A percentile compares a stretch with the other conserved stretches of the same genome.
These are phyloP conservation scores for Linnemannia hyalina DNA, from an alignment of 192 early-diverging fungal species.

Conservation along the genomic window DNA sequence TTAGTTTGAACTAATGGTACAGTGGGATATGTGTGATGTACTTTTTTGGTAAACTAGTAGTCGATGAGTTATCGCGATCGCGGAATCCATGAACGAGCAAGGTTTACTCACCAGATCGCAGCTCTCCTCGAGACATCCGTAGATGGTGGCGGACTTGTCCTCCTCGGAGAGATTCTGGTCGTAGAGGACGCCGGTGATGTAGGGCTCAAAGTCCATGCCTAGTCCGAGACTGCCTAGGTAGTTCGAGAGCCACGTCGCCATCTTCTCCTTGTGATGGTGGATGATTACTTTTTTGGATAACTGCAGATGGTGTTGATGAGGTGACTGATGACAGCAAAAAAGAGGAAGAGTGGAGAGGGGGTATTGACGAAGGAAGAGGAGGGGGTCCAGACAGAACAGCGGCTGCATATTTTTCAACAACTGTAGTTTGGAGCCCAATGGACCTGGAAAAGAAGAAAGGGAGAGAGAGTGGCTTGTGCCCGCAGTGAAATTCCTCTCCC, in stretches of 20 bases:
- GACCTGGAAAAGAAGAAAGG: not conserved
- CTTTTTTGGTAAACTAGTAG: too few species aligned
- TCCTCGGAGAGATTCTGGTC: conserved; percentile 48
- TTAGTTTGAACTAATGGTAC: not conserved
- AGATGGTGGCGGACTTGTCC: conserved; percentile 43
- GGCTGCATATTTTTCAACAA: not conserved
- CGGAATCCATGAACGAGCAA: not conserved
- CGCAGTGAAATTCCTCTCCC: not conserved
- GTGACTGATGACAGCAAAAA: not conserved
- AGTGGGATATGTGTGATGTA: not conserved
- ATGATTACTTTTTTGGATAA: not conserved
- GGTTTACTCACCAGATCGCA: conserved; percentile 30
- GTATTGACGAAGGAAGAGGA: not conserved
- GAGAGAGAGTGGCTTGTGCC: not conserved
- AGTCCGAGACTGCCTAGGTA: conserved; percentile 43
- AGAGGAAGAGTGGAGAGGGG: not conserved
- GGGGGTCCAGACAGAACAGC: not conserved
- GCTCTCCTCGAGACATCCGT: conserved; percentile 37
- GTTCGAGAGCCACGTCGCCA: conserved; percentile 51
- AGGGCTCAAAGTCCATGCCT: conserved; percentile 40
- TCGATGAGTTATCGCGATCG: too few species aligned
- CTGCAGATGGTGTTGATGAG: not conserved
- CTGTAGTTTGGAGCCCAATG: conserved; percentile 4
- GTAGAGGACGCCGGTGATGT: conserved; percentile 34
- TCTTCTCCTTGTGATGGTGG: not conserved